These are phyloP conservation scores for Suillus brevipes DNA, from an alignment of 768 basidiomycete species.

Conservation along the genomic window DNA sequence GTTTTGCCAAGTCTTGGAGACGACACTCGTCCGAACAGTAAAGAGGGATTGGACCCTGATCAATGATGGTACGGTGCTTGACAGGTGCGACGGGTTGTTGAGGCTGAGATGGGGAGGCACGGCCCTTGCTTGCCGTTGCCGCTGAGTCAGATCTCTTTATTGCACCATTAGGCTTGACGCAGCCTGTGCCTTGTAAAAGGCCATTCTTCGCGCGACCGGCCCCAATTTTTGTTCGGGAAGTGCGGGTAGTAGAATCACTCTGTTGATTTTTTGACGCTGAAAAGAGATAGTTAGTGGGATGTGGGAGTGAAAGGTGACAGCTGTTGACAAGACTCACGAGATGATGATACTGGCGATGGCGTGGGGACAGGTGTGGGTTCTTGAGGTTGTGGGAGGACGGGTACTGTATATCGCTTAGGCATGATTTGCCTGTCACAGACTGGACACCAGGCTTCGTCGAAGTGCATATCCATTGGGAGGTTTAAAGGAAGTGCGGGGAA, in stretches of 20 bases:
- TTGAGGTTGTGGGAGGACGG: conserved; percentile 34
- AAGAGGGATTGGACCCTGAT: conserved; percentile 76
- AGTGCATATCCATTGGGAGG: conserved; percentile 34
- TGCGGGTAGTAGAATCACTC: conserved; percentile 24
- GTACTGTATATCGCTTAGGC: conserved; percentile 69
- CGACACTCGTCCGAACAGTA: conserved; percentile 84
- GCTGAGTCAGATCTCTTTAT: conserved; percentile 42
- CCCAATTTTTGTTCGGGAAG: conserved; percentile 37
- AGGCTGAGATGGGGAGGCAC: conserved; percentile 17
- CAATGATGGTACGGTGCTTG: conserved; percentile 69
- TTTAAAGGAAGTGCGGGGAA: conserved; percentile 12
- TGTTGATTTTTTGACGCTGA: conserved; percentile 31
- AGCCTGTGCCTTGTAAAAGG: conserved; percentile 66
- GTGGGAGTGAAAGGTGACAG: background rate
- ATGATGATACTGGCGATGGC: conserved; percentile 39
- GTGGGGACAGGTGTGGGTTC: conserved; percentile 29
- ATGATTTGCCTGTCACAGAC: conserved; percentile 75
- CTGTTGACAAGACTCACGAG: conserved; percentile 34
- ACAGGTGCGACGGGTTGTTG: conserved; percentile 33
- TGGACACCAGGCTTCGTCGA: conserved; percentile 81
- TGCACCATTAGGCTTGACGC: conserved; percentile 58
- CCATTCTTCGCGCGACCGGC: conserved; percentile 43
- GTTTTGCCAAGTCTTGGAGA: conserved; percentile 52
- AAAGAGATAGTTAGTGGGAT: conserved; percentile 5
- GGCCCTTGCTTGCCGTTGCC: conserved; percentile 15